Evolutionary conservation across 768 basidiomycete species (phyloP).

Genomic region (Lentinula detonsa): DNA sequence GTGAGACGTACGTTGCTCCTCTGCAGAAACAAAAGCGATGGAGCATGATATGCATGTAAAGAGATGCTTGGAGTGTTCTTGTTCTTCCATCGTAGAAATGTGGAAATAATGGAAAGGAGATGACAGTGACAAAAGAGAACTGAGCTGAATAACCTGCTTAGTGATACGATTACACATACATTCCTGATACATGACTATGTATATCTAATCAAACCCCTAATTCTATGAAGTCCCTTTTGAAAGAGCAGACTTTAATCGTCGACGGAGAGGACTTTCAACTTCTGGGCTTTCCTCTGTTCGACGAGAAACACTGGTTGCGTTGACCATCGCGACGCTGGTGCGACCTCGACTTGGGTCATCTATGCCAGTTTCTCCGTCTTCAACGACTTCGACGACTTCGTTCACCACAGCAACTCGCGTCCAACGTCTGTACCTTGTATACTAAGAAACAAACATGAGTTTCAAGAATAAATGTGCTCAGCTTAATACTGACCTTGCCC

Average conservation of each 20-base stretch:
- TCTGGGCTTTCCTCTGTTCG: background rate
- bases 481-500: slow-evolving; percentile 55
- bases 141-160: slow-evolving; percentile 7
- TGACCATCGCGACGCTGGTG: background rate
- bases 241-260: slow-evolving; percentile 7
- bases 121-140: slow-evolving; percentile 2
- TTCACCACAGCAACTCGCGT: slow-evolving; percentile 74
- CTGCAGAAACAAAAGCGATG: slow-evolving; percentile 77
- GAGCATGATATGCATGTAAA: slow-evolving; percentile 77
- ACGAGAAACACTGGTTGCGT: background rate
- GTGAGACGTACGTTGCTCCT: slow-evolving; percentile 69
- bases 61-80: slow-evolving; percentile 15
- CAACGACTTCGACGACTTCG: slow-evolving; percentile 61
- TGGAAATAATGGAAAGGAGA: background rate
- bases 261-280: slow-evolving; percentile 5
- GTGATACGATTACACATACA: background rate
- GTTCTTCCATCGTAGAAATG: slow-evolving; percentile 18
- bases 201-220: too few relatives aligned
- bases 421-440: slow-evolving; percentile 84
- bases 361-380: slow-evolving; percentile 27
- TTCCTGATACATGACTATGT: background rate
- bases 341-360: slow-evolving; percentile 4
- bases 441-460: slow-evolving; percentile 33
- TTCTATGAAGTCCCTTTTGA: background rate
- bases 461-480: background rate